Evolutionary conservation across 352 stramenopile genomes (phyloP).

Genomic region (Bremia lactucae): DNA sequence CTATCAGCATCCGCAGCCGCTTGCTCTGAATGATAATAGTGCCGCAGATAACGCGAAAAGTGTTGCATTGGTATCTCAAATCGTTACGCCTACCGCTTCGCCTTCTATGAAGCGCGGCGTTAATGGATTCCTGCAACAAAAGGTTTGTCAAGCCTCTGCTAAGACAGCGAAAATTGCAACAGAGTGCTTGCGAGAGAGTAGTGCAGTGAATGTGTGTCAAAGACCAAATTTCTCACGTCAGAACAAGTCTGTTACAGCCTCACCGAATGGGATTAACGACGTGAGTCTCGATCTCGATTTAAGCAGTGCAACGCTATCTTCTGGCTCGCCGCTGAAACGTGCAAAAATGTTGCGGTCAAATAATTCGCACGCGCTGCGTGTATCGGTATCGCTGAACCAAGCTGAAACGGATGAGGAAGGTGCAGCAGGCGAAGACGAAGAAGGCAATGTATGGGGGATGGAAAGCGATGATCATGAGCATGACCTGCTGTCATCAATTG

Average conservation of each 20-base stretch:
- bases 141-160: constrained; percentile 6
- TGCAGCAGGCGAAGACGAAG: constrained; percentile 36
- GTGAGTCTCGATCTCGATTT: constrained; percentile 22
- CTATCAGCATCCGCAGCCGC: constrained; percentile 26
- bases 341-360: constrained; percentile 17
- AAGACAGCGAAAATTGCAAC: constrained; percentile 6
- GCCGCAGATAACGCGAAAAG: neutral
- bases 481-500: constrained; percentile 62
- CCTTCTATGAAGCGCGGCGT: constrained; percentile 23
- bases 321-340: constrained; percentile 20
- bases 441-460: constrained; percentile 60
- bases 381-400: constrained; percentile 10
- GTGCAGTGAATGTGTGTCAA: constrained; percentile 2
- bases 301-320: constrained; percentile 3
- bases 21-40: constrained; percentile 13
- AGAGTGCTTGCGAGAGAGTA: constrained; percentile 10
- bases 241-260: constrained; percentile 40
- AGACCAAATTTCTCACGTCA: constrained; percentile 17
- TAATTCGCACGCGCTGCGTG: constrained; percentile 4
- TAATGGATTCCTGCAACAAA: constrained; percentile 15
- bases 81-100: constrained; percentile 13
- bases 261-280: constrained; percentile 42
- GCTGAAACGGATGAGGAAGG: constrained; percentile 24
- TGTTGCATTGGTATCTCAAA: neutral
- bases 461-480: constrained; percentile 61